A percentile compares a stretch with the other conserved stretches of the same genome.
Conservation (phyloP, 1,139 yeast species). For the Suhomyces chickasaworum region DNA sequence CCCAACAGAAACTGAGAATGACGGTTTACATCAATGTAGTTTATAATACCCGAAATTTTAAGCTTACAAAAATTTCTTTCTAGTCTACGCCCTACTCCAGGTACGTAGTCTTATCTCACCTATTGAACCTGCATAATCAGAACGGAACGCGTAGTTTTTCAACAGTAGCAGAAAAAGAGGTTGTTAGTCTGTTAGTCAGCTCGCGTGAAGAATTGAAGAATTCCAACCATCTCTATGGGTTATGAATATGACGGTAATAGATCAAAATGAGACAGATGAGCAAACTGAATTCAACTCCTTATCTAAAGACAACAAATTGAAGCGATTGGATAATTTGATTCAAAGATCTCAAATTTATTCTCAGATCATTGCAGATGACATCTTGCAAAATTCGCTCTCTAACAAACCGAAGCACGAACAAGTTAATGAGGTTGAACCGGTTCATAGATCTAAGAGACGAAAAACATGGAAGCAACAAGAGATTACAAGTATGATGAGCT, state of each 20-base stretch:
- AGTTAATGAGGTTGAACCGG: slow-evolving; percentile 7
- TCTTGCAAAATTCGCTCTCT: slow-evolving; percentile 50
- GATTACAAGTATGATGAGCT: slow-evolving; percentile 29
- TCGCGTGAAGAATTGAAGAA: not conserved
- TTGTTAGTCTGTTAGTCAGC: not conserved
- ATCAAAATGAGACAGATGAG: slow-evolving; percentile 24
- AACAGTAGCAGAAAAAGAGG: not conserved
- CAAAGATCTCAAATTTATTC: slow-evolving; percentile 85
- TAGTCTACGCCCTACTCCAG: too few relatives aligned
- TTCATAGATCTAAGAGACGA: slow-evolving; percentile 19
- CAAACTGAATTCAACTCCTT: slow-evolving; percentile 45
- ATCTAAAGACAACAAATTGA: slow-evolving; percentile 50
- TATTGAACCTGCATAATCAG: not conserved
- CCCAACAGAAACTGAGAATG: too few relatives aligned
- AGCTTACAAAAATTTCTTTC: too few relatives aligned
- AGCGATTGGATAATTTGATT: slow-evolving; percentile 68
- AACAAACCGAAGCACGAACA: slow-evolving; percentile 20
- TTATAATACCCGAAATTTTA: too few relatives aligned
- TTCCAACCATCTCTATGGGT: not conserved
- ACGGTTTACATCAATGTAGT: too few relatives aligned
- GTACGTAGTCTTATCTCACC: not conserved
- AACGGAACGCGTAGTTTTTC: not conserved
- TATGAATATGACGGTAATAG: not conserved
- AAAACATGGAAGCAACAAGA: slow-evolving; percentile 19
- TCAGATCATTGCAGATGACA: slow-evolving; percentile 75